phyloP scores from a whole-genome alignment of 179 eudicot species.

The Nepenthes alata region DNA sequence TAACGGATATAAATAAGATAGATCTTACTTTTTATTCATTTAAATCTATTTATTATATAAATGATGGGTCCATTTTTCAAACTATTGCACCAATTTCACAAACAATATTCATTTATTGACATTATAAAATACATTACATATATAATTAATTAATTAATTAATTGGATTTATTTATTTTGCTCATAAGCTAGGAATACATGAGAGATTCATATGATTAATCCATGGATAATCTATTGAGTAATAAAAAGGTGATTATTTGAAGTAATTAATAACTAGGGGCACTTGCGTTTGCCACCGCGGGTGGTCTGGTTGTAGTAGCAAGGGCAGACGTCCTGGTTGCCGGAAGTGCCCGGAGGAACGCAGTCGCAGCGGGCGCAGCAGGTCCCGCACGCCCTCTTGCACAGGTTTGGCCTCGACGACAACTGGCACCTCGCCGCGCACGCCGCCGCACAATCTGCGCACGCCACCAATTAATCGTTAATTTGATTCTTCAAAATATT shows the following conservation, averaged over 20 bases:
- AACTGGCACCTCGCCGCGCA: constrained; percentile 46
- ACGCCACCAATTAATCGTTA: neutral
- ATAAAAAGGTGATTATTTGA: neutral
- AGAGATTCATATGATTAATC: too few relatives aligned
- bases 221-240: too few relatives aligned
- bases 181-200: too few relatives aligned
- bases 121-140: too few relatives aligned
- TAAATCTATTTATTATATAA: too few relatives aligned
- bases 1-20: too few relatives aligned
- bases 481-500: neutral
- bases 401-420: constrained; percentile 44
- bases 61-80: too few relatives aligned
- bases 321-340: constrained; percentile 42
- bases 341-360: constrained; percentile 70
- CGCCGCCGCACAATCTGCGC: constrained; percentile 49
- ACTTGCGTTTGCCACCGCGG: constrained; percentile 53
- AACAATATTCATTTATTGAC: too few relatives aligned
- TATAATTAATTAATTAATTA: too few relatives aligned
- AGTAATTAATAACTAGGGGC: constrained; percentile 25
- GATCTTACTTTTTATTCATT: too few relatives aligned
- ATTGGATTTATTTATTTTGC: too few relatives aligned
- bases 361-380: constrained; percentile 54
- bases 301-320: constrained; percentile 57
- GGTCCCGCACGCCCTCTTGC: constrained; percentile 54
- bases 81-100: too few relatives aligned